Evolutionary conservation across 164 flowering plant genomes (phyloP).

Genomic region (Vitis rupestris): DNA sequence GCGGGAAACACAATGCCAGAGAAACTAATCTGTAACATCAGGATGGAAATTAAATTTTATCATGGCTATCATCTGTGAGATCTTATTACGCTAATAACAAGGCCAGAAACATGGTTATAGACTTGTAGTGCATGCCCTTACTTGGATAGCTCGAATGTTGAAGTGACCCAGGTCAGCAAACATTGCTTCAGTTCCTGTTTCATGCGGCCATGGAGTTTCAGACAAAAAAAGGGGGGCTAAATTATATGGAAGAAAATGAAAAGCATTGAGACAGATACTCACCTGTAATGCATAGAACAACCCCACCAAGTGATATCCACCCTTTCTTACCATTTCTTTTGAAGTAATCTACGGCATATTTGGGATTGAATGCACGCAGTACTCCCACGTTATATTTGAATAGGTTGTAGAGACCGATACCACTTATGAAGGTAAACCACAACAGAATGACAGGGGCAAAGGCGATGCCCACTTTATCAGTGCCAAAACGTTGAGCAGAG

Average conservation of each 20-base stretch:
- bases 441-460: constrained; percentile 69
- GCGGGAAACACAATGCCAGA: constrained; percentile 49
- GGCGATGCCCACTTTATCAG: constrained; percentile 70
- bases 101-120: too few species aligned
- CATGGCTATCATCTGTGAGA: too few species aligned
- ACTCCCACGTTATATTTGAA: constrained; percentile 51
- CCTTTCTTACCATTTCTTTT: constrained; percentile 57
- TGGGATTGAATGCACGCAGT: constrained; percentile 64
- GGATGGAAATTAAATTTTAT: too few species aligned
- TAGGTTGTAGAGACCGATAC: constrained; percentile 71
- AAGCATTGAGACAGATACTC: background rate
- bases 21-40: constrained; percentile 52
- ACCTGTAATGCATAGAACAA: constrained; percentile 78
- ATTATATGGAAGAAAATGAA: background rate
- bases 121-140: constrained; percentile 17
- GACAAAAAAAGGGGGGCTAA: too few species aligned
- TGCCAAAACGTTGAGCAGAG: constrained; percentile 64
- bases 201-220: background rate
- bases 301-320: constrained; percentile 86
- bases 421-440: constrained; percentile 63
- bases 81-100: too few species aligned
- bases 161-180: constrained; percentile 94
- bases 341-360: constrained; percentile 55
- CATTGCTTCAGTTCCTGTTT: constrained; percentile 90
- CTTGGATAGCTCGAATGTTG: constrained; percentile 62